These are phyloP conservation scores for Neurospora sp. DNA, from an alignment of 495 filamentous ascomycete genomes.

Conservation along the genomic window DNA sequence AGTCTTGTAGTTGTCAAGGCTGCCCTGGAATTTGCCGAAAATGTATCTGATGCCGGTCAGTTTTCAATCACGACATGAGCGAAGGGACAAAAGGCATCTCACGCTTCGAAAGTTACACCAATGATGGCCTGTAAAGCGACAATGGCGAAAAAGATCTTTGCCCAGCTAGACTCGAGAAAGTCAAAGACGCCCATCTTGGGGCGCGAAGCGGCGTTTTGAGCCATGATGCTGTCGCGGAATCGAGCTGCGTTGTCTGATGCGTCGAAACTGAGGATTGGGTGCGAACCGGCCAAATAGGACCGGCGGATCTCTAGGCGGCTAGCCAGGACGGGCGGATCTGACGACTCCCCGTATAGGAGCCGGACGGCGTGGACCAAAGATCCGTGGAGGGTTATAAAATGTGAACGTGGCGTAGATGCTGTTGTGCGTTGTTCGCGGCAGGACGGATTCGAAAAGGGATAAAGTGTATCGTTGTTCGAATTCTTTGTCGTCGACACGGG, in stretches of 20 bases:
- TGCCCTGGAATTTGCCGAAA: slow-evolving; percentile 56
- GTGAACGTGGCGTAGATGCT: neutral
- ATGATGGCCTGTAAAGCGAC: slow-evolving; percentile 67
- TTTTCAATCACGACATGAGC: neutral
- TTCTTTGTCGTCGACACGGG: neutral
- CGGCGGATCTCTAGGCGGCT: slow-evolving; percentile 27
- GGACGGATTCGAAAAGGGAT: slow-evolving; percentile 12
- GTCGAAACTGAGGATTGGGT: slow-evolving; percentile 27
- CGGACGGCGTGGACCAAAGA: slow-evolving; percentile 4
- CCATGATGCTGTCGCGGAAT: slow-evolving; percentile 19
- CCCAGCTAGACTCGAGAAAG: slow-evolving; percentile 72
- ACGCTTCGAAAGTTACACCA: slow-evolving; percentile 78
- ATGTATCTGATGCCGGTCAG: slow-evolving; percentile 46
- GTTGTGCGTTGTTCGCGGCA: neutral
- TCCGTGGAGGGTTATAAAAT: neutral
- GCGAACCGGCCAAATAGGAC: slow-evolving; percentile 28
- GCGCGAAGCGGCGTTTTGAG: slow-evolving; percentile 9
- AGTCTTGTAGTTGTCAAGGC: slow-evolving; percentile 22
- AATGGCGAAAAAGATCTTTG: slow-evolving; percentile 70
- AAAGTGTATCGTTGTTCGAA: neutral
- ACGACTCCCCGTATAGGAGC: slow-evolving; percentile 19
- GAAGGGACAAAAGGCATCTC: slow-evolving; percentile 26
- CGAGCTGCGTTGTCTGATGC: slow-evolving; percentile 16
- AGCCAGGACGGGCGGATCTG: slow-evolving; percentile 26
- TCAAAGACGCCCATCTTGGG: slow-evolving; percentile 43